A percentile compares a stretch with the other conserved stretches of the same genome.
Conservation (phyloP, 441 rosid genomes). For the Sinapis alba region DNA sequence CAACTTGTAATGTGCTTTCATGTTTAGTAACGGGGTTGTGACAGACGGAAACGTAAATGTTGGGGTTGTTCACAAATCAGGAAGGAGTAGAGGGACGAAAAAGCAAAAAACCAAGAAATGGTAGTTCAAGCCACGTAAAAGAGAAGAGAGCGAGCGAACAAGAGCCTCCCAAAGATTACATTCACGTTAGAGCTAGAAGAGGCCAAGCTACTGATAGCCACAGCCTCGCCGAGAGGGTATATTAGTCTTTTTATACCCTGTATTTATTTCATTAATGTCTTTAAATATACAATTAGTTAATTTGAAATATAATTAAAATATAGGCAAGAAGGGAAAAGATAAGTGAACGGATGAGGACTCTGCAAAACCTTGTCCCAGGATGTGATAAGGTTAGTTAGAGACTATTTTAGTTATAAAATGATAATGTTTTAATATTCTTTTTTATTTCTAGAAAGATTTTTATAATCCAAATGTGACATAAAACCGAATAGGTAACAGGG, state of each 20-base stretch:
- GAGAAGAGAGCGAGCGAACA: constrained; percentile 54
- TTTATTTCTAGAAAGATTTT: neutral
- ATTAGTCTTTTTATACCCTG: constrained; percentile 27
- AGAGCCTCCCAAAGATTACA: constrained; percentile 61
- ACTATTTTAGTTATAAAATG: neutral
- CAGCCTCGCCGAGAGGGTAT: constrained; percentile 77
- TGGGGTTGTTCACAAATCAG: constrained; percentile 22
- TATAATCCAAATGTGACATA: neutral
- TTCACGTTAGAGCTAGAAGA: constrained; percentile 70
- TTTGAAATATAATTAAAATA: constrained; percentile 3
- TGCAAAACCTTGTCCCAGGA: constrained; percentile 65
- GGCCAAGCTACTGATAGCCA: constrained; percentile 76
- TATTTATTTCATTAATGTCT: neutral
- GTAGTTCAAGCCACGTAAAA: constrained; percentile 33
- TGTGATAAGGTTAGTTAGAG: constrained; percentile 55
- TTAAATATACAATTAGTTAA: neutral
- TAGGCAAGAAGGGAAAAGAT: constrained; percentile 64
- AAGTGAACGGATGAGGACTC: constrained; percentile 51
- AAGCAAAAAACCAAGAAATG: constrained; percentile 20
- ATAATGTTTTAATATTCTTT: neutral
- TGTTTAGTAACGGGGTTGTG: constrained; percentile 7
- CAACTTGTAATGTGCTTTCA: neutral
- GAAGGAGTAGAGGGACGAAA: constrained; percentile 23
- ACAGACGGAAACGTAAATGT: neutral
- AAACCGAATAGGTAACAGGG: constrained; percentile 40